These are phyloP conservation scores for Aurinia saxatilis DNA, from an alignment of 345 rosid genomes.

Conservation along the genomic window DNA sequence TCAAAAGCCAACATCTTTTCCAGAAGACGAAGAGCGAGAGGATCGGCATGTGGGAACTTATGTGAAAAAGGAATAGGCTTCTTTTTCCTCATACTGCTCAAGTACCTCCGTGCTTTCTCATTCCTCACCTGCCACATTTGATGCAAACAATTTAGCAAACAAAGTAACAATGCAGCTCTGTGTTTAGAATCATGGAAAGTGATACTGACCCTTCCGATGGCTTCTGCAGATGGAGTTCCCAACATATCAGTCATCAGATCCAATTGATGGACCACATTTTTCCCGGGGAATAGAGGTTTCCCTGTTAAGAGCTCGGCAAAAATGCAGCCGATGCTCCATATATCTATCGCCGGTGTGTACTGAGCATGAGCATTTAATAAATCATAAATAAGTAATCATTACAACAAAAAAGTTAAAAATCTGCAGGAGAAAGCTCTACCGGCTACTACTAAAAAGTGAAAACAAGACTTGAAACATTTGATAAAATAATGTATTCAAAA, in stretches of 20 bases:
- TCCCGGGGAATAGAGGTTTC: slow-evolving; percentile 93
- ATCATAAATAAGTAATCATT: background rate
- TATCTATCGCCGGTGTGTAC: slow-evolving; percentile 97
- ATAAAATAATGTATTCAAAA: background rate
- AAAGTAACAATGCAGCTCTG: background rate
- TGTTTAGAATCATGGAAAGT: background rate
- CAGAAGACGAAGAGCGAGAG: slow-evolving; percentile 80
- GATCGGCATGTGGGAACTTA: slow-evolving; percentile 89
- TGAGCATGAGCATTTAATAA: slow-evolving; percentile 28
- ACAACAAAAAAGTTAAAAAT: background rate
- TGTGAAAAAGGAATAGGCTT: slow-evolving; percentile 74
- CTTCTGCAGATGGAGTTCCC: slow-evolving; percentile 92
- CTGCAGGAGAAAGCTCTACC: background rate
- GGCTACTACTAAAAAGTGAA: background rate
- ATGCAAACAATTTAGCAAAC: slow-evolving; percentile 16
- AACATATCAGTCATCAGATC: slow-evolving; percentile 91
- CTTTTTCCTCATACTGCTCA: slow-evolving; percentile 93
- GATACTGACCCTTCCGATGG: slow-evolving; percentile 75
- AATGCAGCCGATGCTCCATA: slow-evolving; percentile 98
- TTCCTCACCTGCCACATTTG: slow-evolving; percentile 66
- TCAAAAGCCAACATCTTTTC: slow-evolving; percentile 95
- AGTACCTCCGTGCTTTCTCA: slow-evolving; percentile 93
- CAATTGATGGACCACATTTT: slow-evolving; percentile 93
- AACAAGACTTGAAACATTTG: background rate
- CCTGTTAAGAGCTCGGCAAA: slow-evolving; percentile 94